These are phyloP conservation scores for Arxiozyma slooffiae DNA, from an alignment of 1,139 yeast genomes.

Conservation along the genomic window DNA sequence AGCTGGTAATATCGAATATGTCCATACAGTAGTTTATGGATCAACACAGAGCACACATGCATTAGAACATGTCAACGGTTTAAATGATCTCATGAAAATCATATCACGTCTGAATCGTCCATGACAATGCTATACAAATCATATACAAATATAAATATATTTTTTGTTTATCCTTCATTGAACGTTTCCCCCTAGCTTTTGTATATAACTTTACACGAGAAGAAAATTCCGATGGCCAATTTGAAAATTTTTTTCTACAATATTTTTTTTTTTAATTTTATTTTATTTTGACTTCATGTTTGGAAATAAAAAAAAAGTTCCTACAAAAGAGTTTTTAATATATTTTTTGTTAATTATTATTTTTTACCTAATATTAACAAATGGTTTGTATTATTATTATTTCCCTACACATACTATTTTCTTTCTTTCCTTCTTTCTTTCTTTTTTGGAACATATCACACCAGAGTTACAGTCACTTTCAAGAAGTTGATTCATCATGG, in stretches of 20 bases:
- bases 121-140: neutral
- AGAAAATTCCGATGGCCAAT: neutral
- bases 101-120: constrained; percentile 22
- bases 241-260: neutral
- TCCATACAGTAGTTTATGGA: constrained; percentile 58
- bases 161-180: neutral
- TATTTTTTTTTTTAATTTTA: too few relatives aligned
- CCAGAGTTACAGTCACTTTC: too few relatives aligned
- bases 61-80: constrained; percentile 59
- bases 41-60: constrained; percentile 49
- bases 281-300: neutral
- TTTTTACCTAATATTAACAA: too few relatives aligned
- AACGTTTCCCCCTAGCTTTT: neutral
- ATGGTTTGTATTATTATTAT: neutral
- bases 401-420: too few relatives aligned
- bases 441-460: neutral
- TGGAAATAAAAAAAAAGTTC: neutral
- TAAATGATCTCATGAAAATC: constrained; percentile 59
- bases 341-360: neutral
- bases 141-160: too few relatives aligned
- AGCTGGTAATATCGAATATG: constrained; percentile 33
- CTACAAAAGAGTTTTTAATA: too few relatives aligned
- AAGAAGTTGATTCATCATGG: constrained; percentile 30
- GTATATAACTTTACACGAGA: neutral
- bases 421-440: neutral